These are phyloP conservation scores for Akanthomyces dipterigenus DNA, from an alignment of 2,329 filamentous ascomycete genomes.

Conservation along the genomic window DNA sequence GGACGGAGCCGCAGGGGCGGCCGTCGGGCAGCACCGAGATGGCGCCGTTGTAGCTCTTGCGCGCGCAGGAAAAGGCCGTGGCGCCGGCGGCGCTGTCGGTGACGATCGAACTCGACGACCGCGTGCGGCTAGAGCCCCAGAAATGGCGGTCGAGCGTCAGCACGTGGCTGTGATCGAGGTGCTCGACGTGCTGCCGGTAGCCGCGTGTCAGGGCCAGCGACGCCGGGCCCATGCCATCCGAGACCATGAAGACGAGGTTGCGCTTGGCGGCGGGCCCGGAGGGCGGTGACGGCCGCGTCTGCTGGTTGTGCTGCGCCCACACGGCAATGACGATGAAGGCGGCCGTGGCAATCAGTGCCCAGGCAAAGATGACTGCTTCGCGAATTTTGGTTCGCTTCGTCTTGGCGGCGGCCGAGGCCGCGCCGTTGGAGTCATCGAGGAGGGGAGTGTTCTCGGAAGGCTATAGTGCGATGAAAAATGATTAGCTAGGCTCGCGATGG, in stretches of 20 bases:
- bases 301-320: constrained; percentile 64
- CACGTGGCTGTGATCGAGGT: constrained; percentile 66
- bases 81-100: constrained; percentile 97
- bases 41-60: constrained; percentile 95
- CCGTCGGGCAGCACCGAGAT: constrained; percentile 84
- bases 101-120: constrained; percentile 76
- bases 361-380: constrained; percentile 70
- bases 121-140: constrained; percentile 82
- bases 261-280: constrained; percentile 59
- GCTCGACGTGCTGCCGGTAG: constrained; percentile 72
- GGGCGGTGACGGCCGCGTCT: constrained; percentile 28
- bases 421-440: constrained; percentile 1
- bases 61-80: constrained; percentile 87
- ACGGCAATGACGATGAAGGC: constrained; percentile 74
- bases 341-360: constrained; percentile 76
- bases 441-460: constrained; percentile 10
- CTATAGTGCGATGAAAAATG: not conserved
- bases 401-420: not conserved
- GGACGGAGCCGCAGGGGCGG: constrained; percentile 79
- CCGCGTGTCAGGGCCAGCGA: constrained; percentile 80
- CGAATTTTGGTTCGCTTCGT: constrained; percentile 41
- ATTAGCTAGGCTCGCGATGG: not conserved
- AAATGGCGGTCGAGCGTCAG: constrained; percentile 81
- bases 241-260: constrained; percentile 98
- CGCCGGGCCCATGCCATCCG: constrained; percentile 95